These are phyloP conservation scores for Crithidia acanthocephali DNA, from an alignment of 208 protist species.

Conservation along the genomic window DNA sequence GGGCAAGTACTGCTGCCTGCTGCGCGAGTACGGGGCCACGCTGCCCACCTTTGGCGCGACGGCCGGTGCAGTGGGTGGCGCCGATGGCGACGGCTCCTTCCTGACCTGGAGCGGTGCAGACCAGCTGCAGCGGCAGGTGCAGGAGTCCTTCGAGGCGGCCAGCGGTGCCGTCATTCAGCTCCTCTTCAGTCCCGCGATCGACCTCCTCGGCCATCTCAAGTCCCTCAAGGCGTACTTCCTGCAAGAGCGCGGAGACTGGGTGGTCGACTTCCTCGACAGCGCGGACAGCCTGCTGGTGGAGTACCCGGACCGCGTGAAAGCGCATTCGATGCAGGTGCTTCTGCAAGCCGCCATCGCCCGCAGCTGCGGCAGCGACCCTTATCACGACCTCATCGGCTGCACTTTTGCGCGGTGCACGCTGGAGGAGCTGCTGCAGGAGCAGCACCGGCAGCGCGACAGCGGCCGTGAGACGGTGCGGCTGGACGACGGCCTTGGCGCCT, in stretches of 20 bases:
- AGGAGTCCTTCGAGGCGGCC: constrained; percentile 80
- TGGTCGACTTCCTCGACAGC: constrained; percentile 87
- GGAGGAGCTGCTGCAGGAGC: constrained; percentile 42
- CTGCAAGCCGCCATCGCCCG: constrained; percentile 82
- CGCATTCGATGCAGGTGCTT: constrained; percentile 80
- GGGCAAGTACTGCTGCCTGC: constrained; percentile 87
- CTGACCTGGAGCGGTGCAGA: constrained; percentile 75
- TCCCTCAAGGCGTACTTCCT: constrained; percentile 86
- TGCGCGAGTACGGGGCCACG: constrained; percentile 70
- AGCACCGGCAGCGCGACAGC: constrained; percentile 29
- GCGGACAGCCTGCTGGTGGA: constrained; percentile 68
- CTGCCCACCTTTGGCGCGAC: constrained; percentile 56
- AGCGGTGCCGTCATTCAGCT: constrained; percentile 78
- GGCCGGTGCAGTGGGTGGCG: not conserved
- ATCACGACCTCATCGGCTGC: constrained; percentile 81
- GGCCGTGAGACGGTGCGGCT: constrained; percentile 7
- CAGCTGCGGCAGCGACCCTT: constrained; percentile 65
- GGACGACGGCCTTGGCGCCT: not conserved
- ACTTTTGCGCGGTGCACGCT: constrained; percentile 68
- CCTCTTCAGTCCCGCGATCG: constrained; percentile 68
- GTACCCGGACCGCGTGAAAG: constrained; percentile 65
- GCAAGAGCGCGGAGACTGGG: constrained; percentile 82
- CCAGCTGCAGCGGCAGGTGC: constrained; percentile 66
- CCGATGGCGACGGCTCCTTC: constrained; percentile 30
- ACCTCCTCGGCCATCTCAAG: constrained; percentile 76